phyloP scores from a whole-genome alignment of 208 protist genomes.

The Leptomonas seymouri region DNA sequence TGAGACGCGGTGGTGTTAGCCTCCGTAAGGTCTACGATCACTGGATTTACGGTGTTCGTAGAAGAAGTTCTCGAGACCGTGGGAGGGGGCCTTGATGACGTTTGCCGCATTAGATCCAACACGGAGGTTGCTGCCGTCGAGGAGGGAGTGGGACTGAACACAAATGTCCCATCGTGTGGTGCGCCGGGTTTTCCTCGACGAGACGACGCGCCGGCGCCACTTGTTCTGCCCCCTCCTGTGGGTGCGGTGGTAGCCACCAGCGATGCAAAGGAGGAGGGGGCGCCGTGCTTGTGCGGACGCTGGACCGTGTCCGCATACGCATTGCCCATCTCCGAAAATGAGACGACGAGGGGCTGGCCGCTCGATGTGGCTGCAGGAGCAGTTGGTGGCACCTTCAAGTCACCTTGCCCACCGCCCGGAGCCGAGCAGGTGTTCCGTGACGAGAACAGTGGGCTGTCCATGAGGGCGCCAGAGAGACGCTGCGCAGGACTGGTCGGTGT shows the following conservation, averaged over 20 bases:
- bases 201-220: not conserved
- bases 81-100: not conserved
- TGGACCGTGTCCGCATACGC: not conserved
- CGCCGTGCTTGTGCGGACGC: conserved; percentile 1
- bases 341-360: conserved; percentile 8
- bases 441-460: conserved; percentile 8
- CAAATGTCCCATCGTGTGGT: not conserved
- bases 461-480: conserved; percentile 4
- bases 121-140: conserved; percentile 15
- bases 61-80: not conserved
- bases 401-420: not conserved
- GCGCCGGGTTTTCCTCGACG: not conserved
- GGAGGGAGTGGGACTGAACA: not conserved
- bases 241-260: not conserved
- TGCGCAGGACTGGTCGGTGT: conserved; percentile 12
- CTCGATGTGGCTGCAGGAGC: not conserved
- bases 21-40: conserved; percentile 17
- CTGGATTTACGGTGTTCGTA: not conserved
- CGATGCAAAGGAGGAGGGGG: not conserved
- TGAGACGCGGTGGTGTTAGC: not conserved
- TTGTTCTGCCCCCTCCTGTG: too few relatives aligned
- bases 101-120: conserved; percentile 29
- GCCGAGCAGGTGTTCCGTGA: not conserved
- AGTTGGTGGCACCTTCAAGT: not conserved
- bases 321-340: conserved; percentile 24